Evolutionary conservation across 2,329 filamentous ascomycete species (phyloP).

Genomic region (Talaromyces atroroseus): DNA sequence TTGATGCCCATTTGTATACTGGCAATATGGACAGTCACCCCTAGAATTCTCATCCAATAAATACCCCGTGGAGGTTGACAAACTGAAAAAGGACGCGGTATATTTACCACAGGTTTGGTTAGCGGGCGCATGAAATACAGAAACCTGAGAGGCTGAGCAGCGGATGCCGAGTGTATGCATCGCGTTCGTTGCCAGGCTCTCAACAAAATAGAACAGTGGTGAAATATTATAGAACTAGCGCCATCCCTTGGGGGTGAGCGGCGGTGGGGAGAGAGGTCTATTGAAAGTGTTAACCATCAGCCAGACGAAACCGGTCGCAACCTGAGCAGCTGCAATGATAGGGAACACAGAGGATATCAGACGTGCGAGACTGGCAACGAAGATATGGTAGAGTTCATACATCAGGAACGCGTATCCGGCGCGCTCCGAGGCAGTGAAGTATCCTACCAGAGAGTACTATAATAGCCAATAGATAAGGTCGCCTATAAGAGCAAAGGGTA

Average conservation of each 20-base stretch:
- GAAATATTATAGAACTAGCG: constrained; percentile 74
- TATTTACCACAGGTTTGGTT: constrained; percentile 65
- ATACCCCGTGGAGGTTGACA: constrained; percentile 52
- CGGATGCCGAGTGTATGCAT: constrained; percentile 58
- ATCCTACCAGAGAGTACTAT: constrained; percentile 72
- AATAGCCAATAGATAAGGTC: constrained; percentile 72
- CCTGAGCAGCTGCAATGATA: constrained; percentile 65
- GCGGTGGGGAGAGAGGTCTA: constrained; percentile 70
- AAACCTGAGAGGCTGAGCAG: constrained; percentile 57
- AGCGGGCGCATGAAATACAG: constrained; percentile 58
- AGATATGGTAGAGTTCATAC: constrained; percentile 70
- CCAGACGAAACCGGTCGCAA: constrained; percentile 73
- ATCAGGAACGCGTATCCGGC: constrained; percentile 82
- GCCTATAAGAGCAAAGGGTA: constrained; percentile 52
- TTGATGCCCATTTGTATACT: constrained; percentile 67
- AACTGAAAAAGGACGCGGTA: constrained; percentile 58
- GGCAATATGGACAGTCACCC: constrained; percentile 67
- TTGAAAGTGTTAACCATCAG: constrained; percentile 77
- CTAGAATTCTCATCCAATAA: constrained; percentile 56
- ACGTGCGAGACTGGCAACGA: constrained; percentile 58
- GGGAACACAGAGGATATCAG: constrained; percentile 65
- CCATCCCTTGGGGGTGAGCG: constrained; percentile 71
- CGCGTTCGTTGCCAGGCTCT: constrained; percentile 69
- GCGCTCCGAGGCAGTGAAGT: constrained; percentile 55
- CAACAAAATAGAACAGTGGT: constrained; percentile 71